Percentiles rank a stretch among this genome's conserved stretches.
These are phyloP conservation scores for Pseudofabraea citricarpa DNA, from an alignment of 2,329 filamentous ascomycete genomes.

Conservation along the genomic window DNA sequence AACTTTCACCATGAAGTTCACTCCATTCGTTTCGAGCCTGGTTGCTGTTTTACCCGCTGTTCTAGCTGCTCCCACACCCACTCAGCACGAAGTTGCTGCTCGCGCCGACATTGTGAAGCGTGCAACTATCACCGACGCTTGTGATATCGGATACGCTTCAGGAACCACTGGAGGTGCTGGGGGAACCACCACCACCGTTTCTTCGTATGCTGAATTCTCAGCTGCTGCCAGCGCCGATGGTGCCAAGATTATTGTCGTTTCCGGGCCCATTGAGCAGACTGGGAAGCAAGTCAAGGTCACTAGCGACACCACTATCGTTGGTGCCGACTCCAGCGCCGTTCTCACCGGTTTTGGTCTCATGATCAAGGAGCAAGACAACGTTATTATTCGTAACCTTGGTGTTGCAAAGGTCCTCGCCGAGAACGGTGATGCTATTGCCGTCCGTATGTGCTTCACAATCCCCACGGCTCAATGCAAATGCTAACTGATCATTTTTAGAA, in stretches of 20 bases:
- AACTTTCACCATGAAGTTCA: constrained; percentile 41
- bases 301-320: constrained; percentile 47
- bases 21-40: constrained; percentile 41
- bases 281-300: constrained; percentile 38
- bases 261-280: constrained; percentile 36
- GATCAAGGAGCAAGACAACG: constrained; percentile 48
- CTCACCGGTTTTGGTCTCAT: constrained; percentile 27
- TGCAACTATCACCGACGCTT: constrained; percentile 24
- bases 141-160: constrained; percentile 37
- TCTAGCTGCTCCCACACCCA: constrained; percentile 44
- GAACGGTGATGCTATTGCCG: constrained; percentile 55
- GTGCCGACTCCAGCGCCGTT: constrained; percentile 29
- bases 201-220: constrained; percentile 43
- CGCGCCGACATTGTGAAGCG: constrained; percentile 35
- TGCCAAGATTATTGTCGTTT: constrained; percentile 40
- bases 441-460: constrained; percentile 30
- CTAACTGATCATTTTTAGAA: constrained; percentile 27
- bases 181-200: constrained; percentile 51
- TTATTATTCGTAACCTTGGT: constrained; percentile 59
- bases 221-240: constrained; percentile 42
- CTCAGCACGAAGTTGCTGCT: constrained; percentile 40
- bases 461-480: not conserved
- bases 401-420: constrained; percentile 51
- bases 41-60: constrained; percentile 34
- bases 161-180: constrained; percentile 50